Evolutionary conservation across 73 alveolate species (phyloP).

Genomic region (Tetrahymena borealis): DNA sequence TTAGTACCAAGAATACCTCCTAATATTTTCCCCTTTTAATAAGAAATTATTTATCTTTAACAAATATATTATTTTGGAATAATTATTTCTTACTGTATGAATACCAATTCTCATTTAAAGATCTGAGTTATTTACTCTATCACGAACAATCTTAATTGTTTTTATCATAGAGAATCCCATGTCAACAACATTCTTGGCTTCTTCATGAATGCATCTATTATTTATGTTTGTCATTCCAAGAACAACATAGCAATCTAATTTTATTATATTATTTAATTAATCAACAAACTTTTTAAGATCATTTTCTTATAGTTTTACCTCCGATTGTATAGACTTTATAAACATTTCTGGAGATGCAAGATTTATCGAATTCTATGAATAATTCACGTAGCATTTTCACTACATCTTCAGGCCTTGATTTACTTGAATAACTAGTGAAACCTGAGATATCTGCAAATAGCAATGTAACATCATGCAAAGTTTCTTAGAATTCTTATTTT

Average conservation of each 20-base stretch:
- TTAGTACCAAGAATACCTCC: conserved; percentile 46
- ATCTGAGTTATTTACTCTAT: conserved; percentile 53
- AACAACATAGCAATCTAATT: conserved; percentile 76
- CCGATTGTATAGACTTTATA: conserved; percentile 87
- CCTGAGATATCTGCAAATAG: conserved; percentile 87
- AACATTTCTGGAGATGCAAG: conserved; percentile 55
- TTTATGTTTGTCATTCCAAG: conserved; percentile 72
- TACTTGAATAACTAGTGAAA: conserved; percentile 67
- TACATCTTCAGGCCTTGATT: conserved; percentile 70
- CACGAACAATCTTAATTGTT: conserved; percentile 62
- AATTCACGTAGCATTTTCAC: conserved; percentile 69
- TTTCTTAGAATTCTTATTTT: conserved; percentile 60
- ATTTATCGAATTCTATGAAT: conserved; percentile 72
- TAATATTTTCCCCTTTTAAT: conserved; percentile 13
- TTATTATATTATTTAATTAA: background rate
- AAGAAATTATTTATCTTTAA: background rate
- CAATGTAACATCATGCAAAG: conserved; percentile 65
- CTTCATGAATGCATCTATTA: conserved; percentile 65
- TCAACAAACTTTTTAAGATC: background rate
- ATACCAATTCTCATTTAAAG: conserved; percentile 63
- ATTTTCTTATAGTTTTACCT: background rate
- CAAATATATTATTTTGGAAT: too few species aligned
- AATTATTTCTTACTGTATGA: conserved; percentile 63
- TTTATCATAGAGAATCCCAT: conserved; percentile 78
- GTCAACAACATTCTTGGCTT: conserved; percentile 75